Evolutionary conservation across 2,329 filamentous ascomycete species (phyloP), one percentile per base, ranked within the genome.

Genomic region (Aspergillus latus): DNA sequence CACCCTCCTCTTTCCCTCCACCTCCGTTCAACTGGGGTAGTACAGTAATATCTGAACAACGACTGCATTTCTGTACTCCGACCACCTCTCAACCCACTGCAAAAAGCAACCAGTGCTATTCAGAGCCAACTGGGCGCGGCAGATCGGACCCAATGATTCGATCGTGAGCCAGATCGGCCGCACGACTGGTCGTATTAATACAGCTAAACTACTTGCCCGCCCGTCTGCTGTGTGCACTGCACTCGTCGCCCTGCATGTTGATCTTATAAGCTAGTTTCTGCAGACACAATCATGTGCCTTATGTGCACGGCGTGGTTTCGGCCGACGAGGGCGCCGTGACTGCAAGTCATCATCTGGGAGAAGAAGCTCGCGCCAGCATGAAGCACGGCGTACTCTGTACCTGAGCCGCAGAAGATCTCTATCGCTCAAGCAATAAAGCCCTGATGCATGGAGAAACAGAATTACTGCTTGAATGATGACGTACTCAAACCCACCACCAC

Each of bases 211-310:
- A 21, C 21, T 21, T 21, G 21, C 21, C 21, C 21, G 21, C 21
- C 21, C 21, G 21, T 21, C 34, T 9, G 34, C 34, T 9, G 6
- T 42, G 6, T 9, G 21, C 5, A 16, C 39, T 36, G 39, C 36
- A 30, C 28, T 26, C 26, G 29, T 36, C 34, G 15, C n/a, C 32
- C 40, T 52, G 40, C 49, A 52, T 52, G 30, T 21, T 30, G 42
- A 46, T 52, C 42, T 36, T 45, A 21, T 45, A 52, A 45, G 42
- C 49, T 46, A 37, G 21, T 43, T 44, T 11, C 40, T 52, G 49
- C 49, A 52, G 39, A 34, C 11, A 13, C 11, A 32, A 10, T 26
- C 28, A 10, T 44, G 49, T 51, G 16, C 26, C 30, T 39, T 39
- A 39, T 28, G 21, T 44, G n/a, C 34, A 28, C 8, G 34, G 49